phyloP scores from a whole-genome alignment of 2,329 filamentous ascomycete species.

The Fusarium oligoseptatum region DNA sequence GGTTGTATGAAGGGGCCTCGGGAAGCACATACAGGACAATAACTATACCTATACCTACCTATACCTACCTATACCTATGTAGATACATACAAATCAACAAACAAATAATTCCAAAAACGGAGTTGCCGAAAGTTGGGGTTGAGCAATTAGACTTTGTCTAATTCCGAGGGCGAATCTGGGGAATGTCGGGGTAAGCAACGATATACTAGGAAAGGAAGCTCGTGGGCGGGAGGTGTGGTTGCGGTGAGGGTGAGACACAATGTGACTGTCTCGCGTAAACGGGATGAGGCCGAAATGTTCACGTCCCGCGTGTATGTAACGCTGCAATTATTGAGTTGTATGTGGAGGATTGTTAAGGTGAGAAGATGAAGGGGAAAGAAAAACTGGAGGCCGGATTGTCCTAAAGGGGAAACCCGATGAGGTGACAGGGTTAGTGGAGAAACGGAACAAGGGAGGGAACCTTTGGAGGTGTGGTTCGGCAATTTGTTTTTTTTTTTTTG shows the following conservation, averaged over 20 bases:
- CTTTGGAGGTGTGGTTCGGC: constrained; percentile 12
- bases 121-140: constrained; percentile 9
- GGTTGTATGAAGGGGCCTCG: background rate
- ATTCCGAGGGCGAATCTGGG: constrained; percentile 12
- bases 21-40: constrained; percentile 18
- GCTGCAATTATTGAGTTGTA: background rate
- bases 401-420: constrained; percentile 36
- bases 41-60: constrained; percentile 17
- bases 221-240: background rate
- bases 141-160: constrained; percentile 4
- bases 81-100: constrained; percentile 30
- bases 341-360: constrained; percentile 32
- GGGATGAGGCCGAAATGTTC: background rate
- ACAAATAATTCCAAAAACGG: constrained; percentile 22
- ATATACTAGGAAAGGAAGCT: constrained; percentile 2
- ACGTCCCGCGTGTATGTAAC: background rate
- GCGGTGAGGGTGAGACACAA: constrained; percentile 10
- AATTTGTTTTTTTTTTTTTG: background rate
- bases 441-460: background rate
- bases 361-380: background rate
- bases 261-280: background rate
- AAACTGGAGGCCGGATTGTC: constrained; percentile 27
- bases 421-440: constrained; percentile 3
- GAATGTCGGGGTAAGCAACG: constrained; percentile 16
- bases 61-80: constrained; percentile 33